Percentiles rank a stretch among this genome's conserved stretches.
Evolutionary conservation across 192 early-diverging fungal species (phyloP).

Genomic region (Backusella sp.): DNA sequence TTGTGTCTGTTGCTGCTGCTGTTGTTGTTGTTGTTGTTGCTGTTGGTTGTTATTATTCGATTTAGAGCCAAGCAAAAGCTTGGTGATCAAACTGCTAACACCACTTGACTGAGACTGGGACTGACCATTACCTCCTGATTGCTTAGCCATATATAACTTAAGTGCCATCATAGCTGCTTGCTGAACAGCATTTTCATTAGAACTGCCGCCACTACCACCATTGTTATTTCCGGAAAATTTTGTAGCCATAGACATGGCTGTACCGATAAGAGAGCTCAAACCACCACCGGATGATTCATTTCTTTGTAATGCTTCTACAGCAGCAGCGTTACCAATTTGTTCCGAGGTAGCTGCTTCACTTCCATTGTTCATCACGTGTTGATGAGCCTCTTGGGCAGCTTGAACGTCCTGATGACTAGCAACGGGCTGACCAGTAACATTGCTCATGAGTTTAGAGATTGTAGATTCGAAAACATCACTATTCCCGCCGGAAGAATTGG

Average conservation of each 20-base stretch:
- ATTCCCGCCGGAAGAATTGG: slow-evolving; percentile 10
- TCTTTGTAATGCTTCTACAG: slow-evolving; percentile 26
- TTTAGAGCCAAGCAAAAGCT: slow-evolving; percentile 17
- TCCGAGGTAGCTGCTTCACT: slow-evolving; percentile 10
- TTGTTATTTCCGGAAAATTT: slow-evolving; percentile 19
- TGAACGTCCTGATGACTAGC: slow-evolving; percentile 21
- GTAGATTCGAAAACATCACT: slow-evolving; percentile 13
- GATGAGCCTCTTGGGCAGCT: slow-evolving; percentile 12
- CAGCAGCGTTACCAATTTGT: slow-evolving; percentile 34
- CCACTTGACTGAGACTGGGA: slow-evolving; percentile 2
- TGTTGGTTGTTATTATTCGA: slow-evolving; percentile 13
- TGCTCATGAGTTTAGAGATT: slow-evolving; percentile 14
- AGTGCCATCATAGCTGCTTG: slow-evolving; percentile 34
- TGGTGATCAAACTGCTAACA: slow-evolving; percentile 18
- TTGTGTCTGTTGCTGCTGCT: slow-evolving; percentile 16
- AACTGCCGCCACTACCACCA: slow-evolving; percentile 11
- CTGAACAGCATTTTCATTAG: slow-evolving; percentile 16
- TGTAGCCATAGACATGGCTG: slow-evolving; percentile 33
- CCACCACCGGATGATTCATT: slow-evolving; percentile 17
- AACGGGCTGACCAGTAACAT: background rate
- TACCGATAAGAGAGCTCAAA: slow-evolving; percentile 23
- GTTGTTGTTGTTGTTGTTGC: background rate
- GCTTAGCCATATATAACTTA: slow-evolving; percentile 35
- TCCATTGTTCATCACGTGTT: slow-evolving; percentile 16
- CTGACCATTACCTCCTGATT: background rate